Percentiles rank a stretch among this genome's conserved stretches.
These are phyloP conservation scores for Lippia alba DNA, from an alignment of 305 asterid genomes.

Conservation along the genomic window DNA sequence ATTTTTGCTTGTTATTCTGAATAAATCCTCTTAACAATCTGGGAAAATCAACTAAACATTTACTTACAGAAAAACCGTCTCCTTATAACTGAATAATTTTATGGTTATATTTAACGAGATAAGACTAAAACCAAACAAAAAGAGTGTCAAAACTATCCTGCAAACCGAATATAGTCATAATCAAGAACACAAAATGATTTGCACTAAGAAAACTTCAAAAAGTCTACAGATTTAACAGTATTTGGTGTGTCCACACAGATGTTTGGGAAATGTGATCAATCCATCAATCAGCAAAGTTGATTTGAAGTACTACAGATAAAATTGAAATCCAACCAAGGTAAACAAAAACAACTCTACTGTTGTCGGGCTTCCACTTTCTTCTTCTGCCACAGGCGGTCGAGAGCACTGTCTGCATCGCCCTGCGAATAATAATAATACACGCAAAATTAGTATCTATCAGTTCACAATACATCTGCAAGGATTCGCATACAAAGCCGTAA, in stretches of 20 bases:
- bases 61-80: no score
- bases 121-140: no score
- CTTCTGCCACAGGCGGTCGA: slow-evolving; percentile 63
- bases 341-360: slow-evolving; percentile 23
- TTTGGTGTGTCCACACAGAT: background rate
- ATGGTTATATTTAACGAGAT: no score
- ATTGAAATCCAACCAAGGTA: background rate
- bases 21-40: no score
- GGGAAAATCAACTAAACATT: no score
- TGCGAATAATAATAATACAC: slow-evolving; percentile 7
- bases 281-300: background rate
- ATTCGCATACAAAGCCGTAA: background rate
- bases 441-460: background rate
- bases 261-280: background rate
- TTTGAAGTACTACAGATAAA: background rate
- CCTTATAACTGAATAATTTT: no score
- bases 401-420: slow-evolving; percentile 63
- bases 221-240: background rate
- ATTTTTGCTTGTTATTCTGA: no score
- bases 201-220: background rate
- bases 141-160: no score
- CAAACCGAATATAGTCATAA: no score
- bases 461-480: background rate
- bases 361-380: slow-evolving; percentile 53
- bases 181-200: background rate